Evolutionary conservation across 352 stramenopile species (phyloP), one percentile per base, ranked within the genome.

Genomic region (Globisporangium acanthophoron): DNA sequence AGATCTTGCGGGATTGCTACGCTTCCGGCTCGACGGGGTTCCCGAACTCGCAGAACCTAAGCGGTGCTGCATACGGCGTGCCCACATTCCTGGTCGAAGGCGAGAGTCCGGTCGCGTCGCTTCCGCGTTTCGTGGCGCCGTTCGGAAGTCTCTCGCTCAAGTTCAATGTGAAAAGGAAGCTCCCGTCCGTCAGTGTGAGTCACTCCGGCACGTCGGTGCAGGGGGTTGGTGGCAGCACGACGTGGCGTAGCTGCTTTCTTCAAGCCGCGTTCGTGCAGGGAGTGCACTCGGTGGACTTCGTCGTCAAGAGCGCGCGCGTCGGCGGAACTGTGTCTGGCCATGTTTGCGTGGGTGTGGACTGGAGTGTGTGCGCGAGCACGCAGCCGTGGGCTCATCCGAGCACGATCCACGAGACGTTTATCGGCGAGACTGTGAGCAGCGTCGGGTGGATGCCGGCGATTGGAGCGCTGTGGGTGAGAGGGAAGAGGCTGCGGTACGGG

Each of bases 401-500:
- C n/a, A 27, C 37, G 64, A 55, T n/a, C 3, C 54, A 54, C 13
- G 61, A 73, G 27, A 70, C 56, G 0, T 90, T 88, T 66, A 8
- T 90, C n/a, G 80, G 80, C 21, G 63, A 75, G 61, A 72, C 56
- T 0, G 3, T 29, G 5, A 74, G 58, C 58, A 92, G 83, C 43
- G 71, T 95, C 31, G 85, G 83, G 1, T 95, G 82, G 83, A 95
- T 95, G 83, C 85, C 85, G 0, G 86, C 85, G 12, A 85, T 92
- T 52, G 85, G 81, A 9, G 73, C 73, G 0, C 41, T 95, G 6
- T 95, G 85, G 85, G 71, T 90, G 8, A 63, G 80, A 70, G 84
- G 84, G 5, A 67, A 61, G n/a, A 64, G 74, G 7, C 67, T 80
- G 35, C 40, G 67, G 15, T 93, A 90, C 54, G 83, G 81, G 1